phyloP scores from a whole-genome alignment of 441 rosid species.

The Gossypium schwendimanii region DNA sequence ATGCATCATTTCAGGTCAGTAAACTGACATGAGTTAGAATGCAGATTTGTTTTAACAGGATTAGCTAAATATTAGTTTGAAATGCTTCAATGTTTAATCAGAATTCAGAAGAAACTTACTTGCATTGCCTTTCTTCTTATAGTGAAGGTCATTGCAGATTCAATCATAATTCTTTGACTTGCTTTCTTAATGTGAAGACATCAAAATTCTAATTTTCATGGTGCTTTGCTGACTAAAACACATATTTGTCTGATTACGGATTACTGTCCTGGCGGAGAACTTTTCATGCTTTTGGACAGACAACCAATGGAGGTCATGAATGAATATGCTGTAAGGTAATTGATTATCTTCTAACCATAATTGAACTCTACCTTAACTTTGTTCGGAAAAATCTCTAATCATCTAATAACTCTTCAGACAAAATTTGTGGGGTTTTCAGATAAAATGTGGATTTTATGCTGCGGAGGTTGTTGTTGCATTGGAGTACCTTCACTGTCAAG shows the following conservation, averaged over 20 bases:
- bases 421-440: background rate
- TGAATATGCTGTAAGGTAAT: slow-evolving; percentile 88
- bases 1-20: slow-evolving; percentile 93
- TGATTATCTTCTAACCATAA: background rate
- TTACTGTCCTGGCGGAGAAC: slow-evolving; percentile 93
- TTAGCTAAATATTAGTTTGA: background rate
- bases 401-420: background rate
- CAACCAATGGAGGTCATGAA: slow-evolving; percentile 73
- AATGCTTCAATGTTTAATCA: background rate
- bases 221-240: slow-evolving; percentile 69
- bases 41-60: background rate
- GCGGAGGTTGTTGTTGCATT: slow-evolving; percentile 82
- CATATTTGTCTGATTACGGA: slow-evolving; percentile 91
- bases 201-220: slow-evolving; percentile 12
- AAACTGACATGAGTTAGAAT: background rate
- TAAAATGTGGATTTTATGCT: slow-evolving; percentile 64
- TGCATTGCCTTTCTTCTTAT: background rate
- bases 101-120: background rate
- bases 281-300: slow-evolving; percentile 80
- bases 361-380: background rate
- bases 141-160: background rate
- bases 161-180: background rate
- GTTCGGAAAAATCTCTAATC: background rate
- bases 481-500: slow-evolving; percentile 99
- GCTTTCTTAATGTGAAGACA: background rate